Percentiles rank a stretch among this genome's conserved stretches.
phyloP scores from a whole-genome alignment of 2,329 filamentous ascomycete genomes.

The Aspergillus pseudoglaucus region DNA sequence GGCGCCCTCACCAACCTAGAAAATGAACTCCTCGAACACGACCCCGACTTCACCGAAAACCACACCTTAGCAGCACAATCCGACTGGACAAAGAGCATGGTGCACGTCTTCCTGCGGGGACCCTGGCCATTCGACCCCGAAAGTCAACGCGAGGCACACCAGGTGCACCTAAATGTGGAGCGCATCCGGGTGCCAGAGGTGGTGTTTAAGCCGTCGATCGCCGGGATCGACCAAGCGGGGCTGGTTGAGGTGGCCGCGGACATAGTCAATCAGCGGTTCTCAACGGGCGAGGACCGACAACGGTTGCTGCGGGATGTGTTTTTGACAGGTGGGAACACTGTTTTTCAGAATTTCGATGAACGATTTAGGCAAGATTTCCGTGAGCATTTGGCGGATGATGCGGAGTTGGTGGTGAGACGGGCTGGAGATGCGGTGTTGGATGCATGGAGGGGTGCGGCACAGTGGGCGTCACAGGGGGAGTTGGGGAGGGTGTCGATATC shows the following conservation, averaged over 20 bases:
- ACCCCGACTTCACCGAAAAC: slow-evolving; percentile 84
- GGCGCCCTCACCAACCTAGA: slow-evolving; percentile 70
- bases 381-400: slow-evolving; percentile 63
- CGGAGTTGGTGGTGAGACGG: slow-evolving; percentile 62
- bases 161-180: slow-evolving; percentile 94
- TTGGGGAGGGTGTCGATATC: slow-evolving; percentile 64
- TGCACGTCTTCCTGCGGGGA: slow-evolving; percentile 85
- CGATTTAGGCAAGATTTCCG: slow-evolving; percentile 66
- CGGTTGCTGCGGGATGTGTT: slow-evolving; percentile 81
- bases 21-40: slow-evolving; percentile 75
- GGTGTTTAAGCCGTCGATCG: slow-evolving; percentile 85
- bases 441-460: slow-evolving; percentile 87
- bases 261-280: slow-evolving; percentile 77
- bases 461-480: slow-evolving; percentile 60
- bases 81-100: slow-evolving; percentile 87
- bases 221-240: slow-evolving; percentile 86
- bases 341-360: slow-evolving; percentile 83
- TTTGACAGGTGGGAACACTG: slow-evolving; percentile 84
- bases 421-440: slow-evolving; percentile 74
- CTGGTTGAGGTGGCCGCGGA: slow-evolving; percentile 87
- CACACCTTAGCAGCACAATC: slow-evolving; percentile 86
- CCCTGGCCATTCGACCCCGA: slow-evolving; percentile 78
- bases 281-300: slow-evolving; percentile 50
- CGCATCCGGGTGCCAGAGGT: slow-evolving; percentile 91
- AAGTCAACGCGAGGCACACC: slow-evolving; percentile 72